Percentiles rank a stretch among this genome's conserved stretches.
phyloP scores from a whole-genome alignment of 495 filamentous ascomycete genomes.

The Penicillium maclennaniae region DNA sequence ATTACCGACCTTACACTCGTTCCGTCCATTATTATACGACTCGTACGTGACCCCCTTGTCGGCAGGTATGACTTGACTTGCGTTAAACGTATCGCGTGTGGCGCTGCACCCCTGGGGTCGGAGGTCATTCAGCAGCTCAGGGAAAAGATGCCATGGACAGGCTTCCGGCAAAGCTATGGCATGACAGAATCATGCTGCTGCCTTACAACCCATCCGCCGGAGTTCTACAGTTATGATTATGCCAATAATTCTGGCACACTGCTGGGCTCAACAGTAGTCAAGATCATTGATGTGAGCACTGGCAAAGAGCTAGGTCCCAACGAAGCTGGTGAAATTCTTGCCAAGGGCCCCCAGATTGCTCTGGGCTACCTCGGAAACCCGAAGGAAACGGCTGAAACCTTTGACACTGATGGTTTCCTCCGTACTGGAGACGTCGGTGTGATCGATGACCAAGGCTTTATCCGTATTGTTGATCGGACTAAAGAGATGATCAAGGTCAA shows the following conservation, averaged over 20 bases:
- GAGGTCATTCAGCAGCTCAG: slow-evolving; percentile 58
- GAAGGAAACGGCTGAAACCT: slow-evolving; percentile 55
- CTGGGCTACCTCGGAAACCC: slow-evolving; percentile 56
- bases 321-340: slow-evolving; percentile 58
- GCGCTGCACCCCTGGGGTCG: slow-evolving; percentile 62
- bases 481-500: too few species aligned
- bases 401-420: slow-evolving; percentile 57
- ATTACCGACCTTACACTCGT: too few species aligned
- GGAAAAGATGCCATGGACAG: slow-evolving; percentile 56
- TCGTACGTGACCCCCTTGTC: too few species aligned
- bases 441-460: too few species aligned
- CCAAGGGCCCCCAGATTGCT: slow-evolving; percentile 52
- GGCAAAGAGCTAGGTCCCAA: slow-evolving; percentile 43
- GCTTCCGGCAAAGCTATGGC: slow-evolving; percentile 67
- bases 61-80: too few species aligned
- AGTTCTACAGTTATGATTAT: slow-evolving; percentile 52
- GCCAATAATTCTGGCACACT: slow-evolving; percentile 58
- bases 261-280: slow-evolving; percentile 56
- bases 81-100: too few species aligned
- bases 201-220: slow-evolving; percentile 55
- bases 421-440: too few species aligned
- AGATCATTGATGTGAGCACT: slow-evolving; percentile 50
- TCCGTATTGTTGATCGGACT: too few species aligned
- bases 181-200: slow-evolving; percentile 65
- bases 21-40: too few species aligned